Evolutionary conservation across 805 yeast genomes (phyloP), one percentile per base, ranked within the genome.

Genomic region (Cyberlindnera japonica): DNA sequence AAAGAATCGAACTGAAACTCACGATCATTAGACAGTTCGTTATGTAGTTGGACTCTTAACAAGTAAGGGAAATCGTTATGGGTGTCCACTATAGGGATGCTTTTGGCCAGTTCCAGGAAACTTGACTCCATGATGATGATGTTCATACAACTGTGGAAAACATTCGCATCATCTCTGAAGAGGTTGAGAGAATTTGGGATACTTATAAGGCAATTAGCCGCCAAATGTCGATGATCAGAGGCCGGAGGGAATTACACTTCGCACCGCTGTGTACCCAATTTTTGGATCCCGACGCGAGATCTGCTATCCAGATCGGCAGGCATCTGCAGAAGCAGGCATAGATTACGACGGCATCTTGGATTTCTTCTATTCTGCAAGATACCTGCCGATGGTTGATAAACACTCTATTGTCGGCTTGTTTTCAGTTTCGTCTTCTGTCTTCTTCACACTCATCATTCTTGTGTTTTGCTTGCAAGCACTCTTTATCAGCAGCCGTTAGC

Each of bases 31-130:
- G 37, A 35, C 39, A 68, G 46, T 53, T 70, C 67, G 45, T 70
- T 67, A 44, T 71, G 73, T 7, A 71, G 58, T 42, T 73, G 75
- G 23, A 58, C 59, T 41, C 79, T 56, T 33, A 73, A 44, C 14
- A 70, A 59, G 47, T 71, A 76, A 4, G 81, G 80, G 50, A 76
- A 68, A 43, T 75, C 78, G 47, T 74, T 75, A 35, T 69, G 72
- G 0, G 72, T 63, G 35, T 75, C 79, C 3, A 69, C 63, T 4
- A 74, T 59, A 1, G 79, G 78, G 5, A 49, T 51, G 6, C 36
- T 47, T 23, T 39, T 31, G 1, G 35, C 19, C 20, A 54, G 42
- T 12, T 39, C 31, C 2, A 44, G 43, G 30, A 52, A 54, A 11
- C 55, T 38, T 15, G 41, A 42, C 21, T 41, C 41, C 17, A 52